Percentiles rank a stretch among this genome's conserved stretches.
Evolutionary conservation across 192 early-diverging fungal genomes (phyloP).

Genomic region (Umbelopsis isabellina): DNA sequence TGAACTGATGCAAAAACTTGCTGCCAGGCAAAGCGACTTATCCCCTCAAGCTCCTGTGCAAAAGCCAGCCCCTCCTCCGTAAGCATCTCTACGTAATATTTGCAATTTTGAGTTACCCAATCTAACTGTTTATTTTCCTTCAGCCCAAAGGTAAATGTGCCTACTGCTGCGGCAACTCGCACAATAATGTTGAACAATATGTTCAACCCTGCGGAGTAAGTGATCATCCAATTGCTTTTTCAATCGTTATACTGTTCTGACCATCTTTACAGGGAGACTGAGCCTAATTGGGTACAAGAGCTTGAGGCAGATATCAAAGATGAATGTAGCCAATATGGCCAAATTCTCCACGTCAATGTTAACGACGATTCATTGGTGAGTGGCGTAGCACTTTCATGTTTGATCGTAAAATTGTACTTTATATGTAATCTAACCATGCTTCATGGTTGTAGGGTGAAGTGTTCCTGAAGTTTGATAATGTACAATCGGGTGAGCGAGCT

Average conservation of each 20-base stretch:
- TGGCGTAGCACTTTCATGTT: background rate
- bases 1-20: slow-evolving; percentile 84
- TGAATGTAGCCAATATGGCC: slow-evolving; percentile 83
- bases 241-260: slow-evolving; percentile 13
- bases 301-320: slow-evolving; percentile 82
- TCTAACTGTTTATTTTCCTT: background rate
- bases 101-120: background rate
- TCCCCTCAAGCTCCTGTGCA: slow-evolving; percentile 17
- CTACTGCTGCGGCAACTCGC: slow-evolving; percentile 59
- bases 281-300: slow-evolving; percentile 82
- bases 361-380: slow-evolving; percentile 64
- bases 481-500: slow-evolving; percentile 67
- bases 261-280: slow-evolving; percentile 65
- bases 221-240: slow-evolving; percentile 8
- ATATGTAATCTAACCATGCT: background rate
- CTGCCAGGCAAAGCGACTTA: slow-evolving; percentile 54
- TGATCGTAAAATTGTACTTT: background rate
- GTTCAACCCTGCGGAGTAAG: slow-evolving; percentile 85
- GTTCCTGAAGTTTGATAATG: slow-evolving; percentile 80
- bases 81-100: background rate
- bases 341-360: slow-evolving; percentile 73
- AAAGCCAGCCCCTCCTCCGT: slow-evolving; percentile 27
- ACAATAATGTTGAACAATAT: slow-evolving; percentile 82
- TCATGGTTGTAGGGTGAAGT: slow-evolving; percentile 67
- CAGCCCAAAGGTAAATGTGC: slow-evolving; percentile 46